Evolutionary conservation across 2,329 filamentous ascomycete genomes (phyloP), one percentile per base, ranked within the genome.

Genomic region (Penicillium digitatum): DNA sequence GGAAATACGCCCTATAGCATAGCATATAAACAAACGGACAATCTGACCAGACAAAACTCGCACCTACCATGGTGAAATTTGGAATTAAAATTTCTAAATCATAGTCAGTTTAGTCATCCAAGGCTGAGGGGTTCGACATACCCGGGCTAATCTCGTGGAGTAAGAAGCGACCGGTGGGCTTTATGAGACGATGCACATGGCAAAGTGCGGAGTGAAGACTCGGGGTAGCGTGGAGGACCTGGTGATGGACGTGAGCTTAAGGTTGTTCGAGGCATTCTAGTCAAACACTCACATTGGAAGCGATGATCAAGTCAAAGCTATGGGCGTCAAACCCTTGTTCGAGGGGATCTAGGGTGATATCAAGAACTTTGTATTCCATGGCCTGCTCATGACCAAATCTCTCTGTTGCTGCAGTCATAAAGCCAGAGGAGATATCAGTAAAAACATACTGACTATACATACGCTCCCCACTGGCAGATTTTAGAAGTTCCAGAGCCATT

Each of bases 161-260:
- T 1, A 81, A 37, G 0, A 82, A 64, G 38, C 75, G 74, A 0
- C 79, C 80, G 0, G 75, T 78, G 0, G 79, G 75, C 29, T 58
- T 57, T 0, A 73, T 57, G 8, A 73, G 59, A 2, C 35, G 46
- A 14, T 61, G 59, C 0, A 72, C 57, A 54, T 68, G 60, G 2
- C n/a, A 22, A 5, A 72, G 51, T 1, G 67, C 62, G 5, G 55
- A 50, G 5, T 57, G 46, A 11, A 71, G 44, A 18, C 27, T 52
- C 0, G 57, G 54, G 1, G 62, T 65, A 1, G 58, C 62, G 38
- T 64, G 65, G 2, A 64, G 32, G 12, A 59, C 53, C 54, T 55
- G 14, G 9, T 12, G 5, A 3, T 24, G 14, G 35, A 29, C 1
- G 10, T 43, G 8, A 44, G 31, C n/a, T 18, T 1, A 27, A 16